Conservation (phyloP, 441 rosid species). For the Adansonia grandidieri region DNA sequence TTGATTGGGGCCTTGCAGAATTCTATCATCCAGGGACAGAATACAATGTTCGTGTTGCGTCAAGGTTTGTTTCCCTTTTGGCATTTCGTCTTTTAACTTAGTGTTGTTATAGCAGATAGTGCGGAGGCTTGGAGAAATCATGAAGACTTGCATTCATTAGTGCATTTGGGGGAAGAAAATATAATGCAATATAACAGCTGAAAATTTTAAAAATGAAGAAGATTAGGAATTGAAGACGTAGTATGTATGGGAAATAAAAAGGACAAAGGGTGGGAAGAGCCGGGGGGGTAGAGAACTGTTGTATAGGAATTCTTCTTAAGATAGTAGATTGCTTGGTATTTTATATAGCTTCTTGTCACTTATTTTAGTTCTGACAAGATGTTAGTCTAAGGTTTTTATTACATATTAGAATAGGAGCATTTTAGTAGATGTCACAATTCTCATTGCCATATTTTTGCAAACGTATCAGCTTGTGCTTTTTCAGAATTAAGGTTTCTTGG, state of each 20-base stretch:
- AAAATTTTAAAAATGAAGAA: background rate
- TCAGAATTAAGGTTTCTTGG: background rate
- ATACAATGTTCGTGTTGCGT: conserved; percentile 96
- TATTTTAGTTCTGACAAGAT: background rate
- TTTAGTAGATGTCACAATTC: background rate
- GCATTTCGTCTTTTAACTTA: too few relatives aligned
- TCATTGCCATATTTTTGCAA: background rate
- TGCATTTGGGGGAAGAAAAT: background rate
- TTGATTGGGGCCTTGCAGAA: conserved; percentile 99
- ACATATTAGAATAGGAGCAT: background rate
- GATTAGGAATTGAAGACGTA: background rate
- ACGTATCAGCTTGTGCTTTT: background rate
- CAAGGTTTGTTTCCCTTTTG: conserved; percentile 58
- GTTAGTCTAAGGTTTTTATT: background rate
- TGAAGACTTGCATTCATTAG: background rate
- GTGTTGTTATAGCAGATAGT: too few relatives aligned
- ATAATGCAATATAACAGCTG: background rate
- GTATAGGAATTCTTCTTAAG: background rate
- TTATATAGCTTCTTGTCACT: background rate
- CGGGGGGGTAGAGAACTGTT: background rate
- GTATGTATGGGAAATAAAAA: background rate
- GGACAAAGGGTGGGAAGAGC: background rate
- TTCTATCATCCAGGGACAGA: conserved; percentile 98
- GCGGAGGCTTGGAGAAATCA: too few relatives aligned
- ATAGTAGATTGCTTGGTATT: background rate